Evolutionary conservation across 2,329 filamentous ascomycete species (phyloP).

Genomic region (Lachnellula arida): DNA sequence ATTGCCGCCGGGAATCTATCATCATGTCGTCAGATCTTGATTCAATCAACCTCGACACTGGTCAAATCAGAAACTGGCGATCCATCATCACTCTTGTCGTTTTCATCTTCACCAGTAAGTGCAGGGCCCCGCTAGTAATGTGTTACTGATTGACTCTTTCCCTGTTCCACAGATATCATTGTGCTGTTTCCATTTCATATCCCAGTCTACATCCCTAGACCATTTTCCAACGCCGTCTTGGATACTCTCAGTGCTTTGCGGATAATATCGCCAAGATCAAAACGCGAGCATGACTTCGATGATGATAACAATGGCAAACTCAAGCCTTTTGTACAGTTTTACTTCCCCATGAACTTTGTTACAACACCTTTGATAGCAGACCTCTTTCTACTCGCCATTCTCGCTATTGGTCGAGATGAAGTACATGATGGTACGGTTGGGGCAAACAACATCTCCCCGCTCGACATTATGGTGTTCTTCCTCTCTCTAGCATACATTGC

Average conservation of each 20-base stretch:
- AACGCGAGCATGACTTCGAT: constrained; percentile 21
- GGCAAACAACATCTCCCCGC: constrained; percentile 59
- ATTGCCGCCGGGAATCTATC: not conserved
- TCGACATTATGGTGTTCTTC: constrained; percentile 74
- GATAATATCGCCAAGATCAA: constrained; percentile 45
- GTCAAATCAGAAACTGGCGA: constrained; percentile 57
- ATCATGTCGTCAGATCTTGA: constrained; percentile 22
- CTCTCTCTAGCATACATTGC: constrained; percentile 70
- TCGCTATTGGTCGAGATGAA: constrained; percentile 61
- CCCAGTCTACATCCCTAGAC: constrained; percentile 54
- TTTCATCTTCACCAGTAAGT: constrained; percentile 67
- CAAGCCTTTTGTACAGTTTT: constrained; percentile 44
- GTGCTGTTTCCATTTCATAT: constrained; percentile 67
- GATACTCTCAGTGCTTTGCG: constrained; percentile 42
- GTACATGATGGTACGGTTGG: constrained; percentile 66
- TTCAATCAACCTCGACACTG: constrained; percentile 40
- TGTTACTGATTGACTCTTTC: constrained; percentile 1
- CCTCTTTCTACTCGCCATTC: constrained; percentile 65
- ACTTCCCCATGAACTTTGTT: constrained; percentile 64
- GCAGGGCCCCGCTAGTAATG: not conserved
- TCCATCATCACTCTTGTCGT: constrained; percentile 67
- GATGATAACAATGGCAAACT: constrained; percentile 28
- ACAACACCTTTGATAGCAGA: constrained; percentile 68
- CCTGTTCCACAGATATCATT: constrained; percentile 49
- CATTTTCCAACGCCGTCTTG: constrained; percentile 41